Conservation (phyloP, 371 early-diverging fungal genomes). For the Apophysomyces ossiformis region DNA sequence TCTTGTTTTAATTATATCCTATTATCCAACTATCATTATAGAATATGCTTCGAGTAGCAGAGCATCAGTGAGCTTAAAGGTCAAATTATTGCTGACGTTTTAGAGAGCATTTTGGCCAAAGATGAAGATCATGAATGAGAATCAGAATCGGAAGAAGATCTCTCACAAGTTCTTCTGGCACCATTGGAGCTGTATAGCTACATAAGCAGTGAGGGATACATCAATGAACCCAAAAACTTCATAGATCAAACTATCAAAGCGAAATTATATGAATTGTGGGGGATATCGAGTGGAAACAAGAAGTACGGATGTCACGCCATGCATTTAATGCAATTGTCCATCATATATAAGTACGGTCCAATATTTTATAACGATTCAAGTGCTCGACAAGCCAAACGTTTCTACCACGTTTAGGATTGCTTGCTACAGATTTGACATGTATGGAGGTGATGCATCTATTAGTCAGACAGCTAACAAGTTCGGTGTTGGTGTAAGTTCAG, state of each 20-base stretch:
- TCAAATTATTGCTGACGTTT: too few species aligned
- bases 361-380: neutral
- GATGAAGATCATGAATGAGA: too few species aligned
- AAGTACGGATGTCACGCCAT: neutral
- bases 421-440: neutral
- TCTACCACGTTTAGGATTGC: neutral
- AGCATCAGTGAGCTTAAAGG: too few species aligned
- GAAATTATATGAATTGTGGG: slow-evolving; percentile 1
- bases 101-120: too few species aligned
- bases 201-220: too few species aligned
- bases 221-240: too few species aligned
- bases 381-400: neutral
- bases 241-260: neutral
- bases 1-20: too few species aligned
- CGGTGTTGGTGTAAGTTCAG: neutral
- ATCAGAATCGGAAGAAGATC: too few species aligned
- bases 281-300: slow-evolving; percentile 3
- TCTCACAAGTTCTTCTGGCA: too few species aligned
- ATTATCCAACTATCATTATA: too few species aligned
- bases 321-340: neutral
- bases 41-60: too few species aligned
- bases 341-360: neutral
- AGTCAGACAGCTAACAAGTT: neutral
- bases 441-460: neutral
- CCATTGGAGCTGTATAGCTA: too few species aligned